Evolutionary conservation across 2,329 filamentous ascomycete species (phyloP).

Genomic region (Neofusicoccum sp.): DNA sequence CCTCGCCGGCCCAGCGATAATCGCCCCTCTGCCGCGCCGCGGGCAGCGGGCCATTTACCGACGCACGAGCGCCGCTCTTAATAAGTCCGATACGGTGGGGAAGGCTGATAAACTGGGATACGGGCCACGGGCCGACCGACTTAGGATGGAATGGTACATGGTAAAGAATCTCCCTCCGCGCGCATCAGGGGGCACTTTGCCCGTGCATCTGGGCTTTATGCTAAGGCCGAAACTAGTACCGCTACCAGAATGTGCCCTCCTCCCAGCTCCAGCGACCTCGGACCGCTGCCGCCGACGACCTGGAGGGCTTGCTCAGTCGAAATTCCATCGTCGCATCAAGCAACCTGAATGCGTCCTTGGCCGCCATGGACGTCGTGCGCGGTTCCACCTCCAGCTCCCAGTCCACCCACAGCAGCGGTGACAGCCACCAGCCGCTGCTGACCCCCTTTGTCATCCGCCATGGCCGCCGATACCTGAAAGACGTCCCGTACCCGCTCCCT

Average conservation of each 20-base stretch:
- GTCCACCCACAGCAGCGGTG: conserved; percentile 36
- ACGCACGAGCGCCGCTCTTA: conserved; percentile 19
- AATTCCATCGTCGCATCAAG: conserved; percentile 17
- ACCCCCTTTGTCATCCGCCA: conserved; percentile 71
- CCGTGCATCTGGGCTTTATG: conserved; percentile 18
- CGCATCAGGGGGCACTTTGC: conserved; percentile 20
- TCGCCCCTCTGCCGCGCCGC: conserved; percentile 9
- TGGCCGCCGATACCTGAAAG: conserved; percentile 80
- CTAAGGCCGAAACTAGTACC: conserved; percentile 22
- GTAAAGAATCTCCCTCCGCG: conserved; percentile 20
- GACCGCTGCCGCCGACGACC: conserved; percentile 18
- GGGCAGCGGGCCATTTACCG: conserved; percentile 18
- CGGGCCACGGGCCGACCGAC: conserved; percentile 19
- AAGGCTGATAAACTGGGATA: conserved; percentile 16
- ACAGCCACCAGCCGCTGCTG: conserved; percentile 28
- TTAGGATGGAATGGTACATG: conserved; percentile 23
- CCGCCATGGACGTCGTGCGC: conserved; percentile 40
- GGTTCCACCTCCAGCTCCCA: conserved; percentile 43
- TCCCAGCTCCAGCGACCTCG: conserved; percentile 15
- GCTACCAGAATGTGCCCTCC: conserved; percentile 22
- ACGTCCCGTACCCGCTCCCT: conserved; percentile 82
- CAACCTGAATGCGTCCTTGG: conserved; percentile 23
- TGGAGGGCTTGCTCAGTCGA: conserved; percentile 18
- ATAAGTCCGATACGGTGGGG: conserved; percentile 22
- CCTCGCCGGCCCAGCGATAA: conserved; percentile 1